Base-by-base conservation (phyloP, 2,329 filamentous ascomycete species). In the Verticillium longisporum region DNA sequence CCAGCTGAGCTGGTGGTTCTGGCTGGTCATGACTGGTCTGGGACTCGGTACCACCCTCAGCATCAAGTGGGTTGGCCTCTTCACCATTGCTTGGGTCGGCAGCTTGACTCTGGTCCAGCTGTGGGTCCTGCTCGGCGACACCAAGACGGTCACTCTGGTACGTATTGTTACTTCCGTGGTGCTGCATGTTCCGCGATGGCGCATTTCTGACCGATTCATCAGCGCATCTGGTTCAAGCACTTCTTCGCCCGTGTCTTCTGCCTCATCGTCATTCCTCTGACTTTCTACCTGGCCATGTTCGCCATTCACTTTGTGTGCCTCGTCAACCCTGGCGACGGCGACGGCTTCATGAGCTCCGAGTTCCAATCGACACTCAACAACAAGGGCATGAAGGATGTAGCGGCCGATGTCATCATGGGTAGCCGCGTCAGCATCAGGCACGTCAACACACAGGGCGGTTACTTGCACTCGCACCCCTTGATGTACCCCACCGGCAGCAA, bases 321-420 rank as follows among this genome's bases (percentile, higher is more conserved):
- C 53, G 85, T 89, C 63, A 99, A 99, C 77, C 95, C 95, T 33
- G 95, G 95, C 63, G 95, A 99, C 59, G 95, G 95, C 60, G 95
- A 99, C 75, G 95, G 95, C 60, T 99, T 99, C 81, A 99, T 99
- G 95, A 97, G 93, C 72, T 97, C 94, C 60, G 95, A 99, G 73
- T 99, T 99, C 81, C 95, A 99, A 78, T 90, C 95, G 36, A 98
- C 95, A 2, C 82, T 99, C 67, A 99, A 98, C 79, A 93, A 88
- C 70, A 99, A 98, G 81, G 88, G 86, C 59, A 99, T 99, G 95
- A 88, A 92, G 72, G 92, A 96, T 75, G 92, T 96, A 5, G 89
- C 95, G 1, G 95, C 91, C 34, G 93, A 99, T 76, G 89, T 99
- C 62, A 88, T 90, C 33, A 89, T 95, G 70, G 95, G 95, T 62